Percentiles rank a stretch among this genome's conserved stretches.
These are phyloP conservation scores for Cryoendolithus antarcticus DNA, from an alignment of 2,329 filamentous ascomycete genomes.

Conservation along the genomic window DNA sequence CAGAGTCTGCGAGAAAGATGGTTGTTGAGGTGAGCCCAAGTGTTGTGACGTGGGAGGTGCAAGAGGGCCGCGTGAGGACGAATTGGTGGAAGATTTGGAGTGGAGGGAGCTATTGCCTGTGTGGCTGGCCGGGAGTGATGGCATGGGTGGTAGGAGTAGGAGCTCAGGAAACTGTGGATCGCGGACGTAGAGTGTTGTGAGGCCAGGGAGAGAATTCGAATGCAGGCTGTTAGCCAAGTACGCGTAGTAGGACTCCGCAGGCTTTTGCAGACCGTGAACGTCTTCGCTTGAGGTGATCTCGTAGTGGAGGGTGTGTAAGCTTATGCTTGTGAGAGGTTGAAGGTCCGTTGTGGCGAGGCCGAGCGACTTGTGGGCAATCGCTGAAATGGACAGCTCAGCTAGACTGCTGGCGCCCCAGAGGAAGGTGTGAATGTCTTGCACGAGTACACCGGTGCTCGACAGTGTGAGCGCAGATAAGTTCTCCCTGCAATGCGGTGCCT, in stretches of 20 bases:
- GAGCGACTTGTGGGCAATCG: constrained; percentile 46
- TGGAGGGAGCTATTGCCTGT: constrained; percentile 21
- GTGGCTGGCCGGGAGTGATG: constrained; percentile 31
- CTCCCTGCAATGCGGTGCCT: constrained; percentile 45
- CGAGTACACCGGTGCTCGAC: constrained; percentile 57
- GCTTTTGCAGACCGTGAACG: constrained; percentile 44
- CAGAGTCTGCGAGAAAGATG: constrained; percentile 40
- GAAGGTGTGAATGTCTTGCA: constrained; percentile 48
- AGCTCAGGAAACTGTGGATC: constrained; percentile 73
- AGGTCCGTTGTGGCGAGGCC: constrained; percentile 38
- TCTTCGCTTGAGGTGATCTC: constrained; percentile 59
- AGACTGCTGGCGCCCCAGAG: constrained; percentile 47
- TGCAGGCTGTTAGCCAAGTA: constrained; percentile 79
- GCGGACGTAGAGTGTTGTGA: constrained; percentile 71
- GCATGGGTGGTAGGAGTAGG: constrained; percentile 59
- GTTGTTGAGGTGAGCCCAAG: not conserved
- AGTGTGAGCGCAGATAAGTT: constrained; percentile 58
- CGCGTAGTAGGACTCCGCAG: constrained; percentile 57
- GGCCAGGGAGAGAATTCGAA: constrained; percentile 57
- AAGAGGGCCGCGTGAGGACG: constrained; percentile 7
- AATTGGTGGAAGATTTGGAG: constrained; percentile 2
- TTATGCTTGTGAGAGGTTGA: constrained; percentile 54
- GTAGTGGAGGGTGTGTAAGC: constrained; percentile 63
- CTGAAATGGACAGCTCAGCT: constrained; percentile 45
- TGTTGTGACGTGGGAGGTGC: no score